A percentile compares a stretch with the other conserved stretches of the same genome.
Evolutionary conservation across 805 yeast species (phyloP).

Genomic region (Lachancea meyersii): DNA sequence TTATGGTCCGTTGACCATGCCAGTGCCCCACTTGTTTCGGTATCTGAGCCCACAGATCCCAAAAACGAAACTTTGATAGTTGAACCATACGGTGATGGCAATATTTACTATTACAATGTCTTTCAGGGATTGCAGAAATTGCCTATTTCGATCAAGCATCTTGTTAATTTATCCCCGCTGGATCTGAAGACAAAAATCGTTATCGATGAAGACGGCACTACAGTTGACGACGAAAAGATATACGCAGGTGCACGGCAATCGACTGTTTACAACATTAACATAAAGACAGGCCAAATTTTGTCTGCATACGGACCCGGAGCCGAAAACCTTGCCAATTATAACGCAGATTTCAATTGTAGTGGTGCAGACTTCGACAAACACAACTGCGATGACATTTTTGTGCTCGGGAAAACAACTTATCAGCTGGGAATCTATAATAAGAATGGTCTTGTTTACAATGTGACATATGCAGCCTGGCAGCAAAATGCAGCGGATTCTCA

Average conservation of each 20-base stretch:
- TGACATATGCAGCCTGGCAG: conserved; percentile 84
- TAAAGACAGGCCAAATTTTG: conserved; percentile 65
- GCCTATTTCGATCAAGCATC: conserved; percentile 71
- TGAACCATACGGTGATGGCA: conserved; percentile 84
- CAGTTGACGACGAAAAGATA: conserved; percentile 57
- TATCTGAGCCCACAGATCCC: conserved; percentile 16
- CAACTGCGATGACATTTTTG: conserved; percentile 37
- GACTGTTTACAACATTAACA: conserved; percentile 66
- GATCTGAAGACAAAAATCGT: conserved; percentile 42
- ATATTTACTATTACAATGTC: conserved; percentile 71
- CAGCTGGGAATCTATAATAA: conserved; percentile 72
- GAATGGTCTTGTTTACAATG: conserved; percentile 70
- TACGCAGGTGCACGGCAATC: conserved; percentile 83
- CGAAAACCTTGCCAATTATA: conserved; percentile 23
- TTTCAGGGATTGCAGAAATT: conserved; percentile 69
- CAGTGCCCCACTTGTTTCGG: conserved; percentile 21
- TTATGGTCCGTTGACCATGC: conserved; percentile 69
- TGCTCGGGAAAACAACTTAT: conserved; percentile 67
- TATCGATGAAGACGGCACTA: conserved; percentile 40
- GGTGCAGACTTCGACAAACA: conserved; percentile 9
- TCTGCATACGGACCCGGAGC: conserved; percentile 59
- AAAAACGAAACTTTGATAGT: conserved; percentile 64
- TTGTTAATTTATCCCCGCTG: conserved; percentile 81
- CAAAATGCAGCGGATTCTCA: conserved; percentile 74
- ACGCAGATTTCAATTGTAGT: conserved; percentile 13